Evolutionary conservation across 345 rosid species (phyloP).

Genomic region (Psidium guajava): DNA sequence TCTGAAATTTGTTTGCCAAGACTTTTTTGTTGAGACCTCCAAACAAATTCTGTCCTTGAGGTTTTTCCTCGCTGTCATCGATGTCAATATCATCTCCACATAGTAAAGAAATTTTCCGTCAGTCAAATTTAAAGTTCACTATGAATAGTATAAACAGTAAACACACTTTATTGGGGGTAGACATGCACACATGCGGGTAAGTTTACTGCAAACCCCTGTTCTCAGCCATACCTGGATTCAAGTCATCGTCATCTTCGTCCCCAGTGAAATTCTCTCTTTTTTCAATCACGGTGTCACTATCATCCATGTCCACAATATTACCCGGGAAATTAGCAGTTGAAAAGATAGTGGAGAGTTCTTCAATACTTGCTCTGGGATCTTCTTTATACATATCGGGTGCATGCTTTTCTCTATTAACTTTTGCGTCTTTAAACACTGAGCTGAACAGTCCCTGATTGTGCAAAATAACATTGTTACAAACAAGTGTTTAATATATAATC

Average conservation of each 20-base stretch:
- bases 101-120: background rate
- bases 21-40: conserved; percentile 60
- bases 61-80: conserved; percentile 47
- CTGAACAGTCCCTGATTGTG: conserved; percentile 61
- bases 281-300: background rate
- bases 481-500: background rate
- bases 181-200: background rate
- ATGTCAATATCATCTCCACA: conserved; percentile 75
- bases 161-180: background rate
- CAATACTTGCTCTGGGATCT: conserved; percentile 53
- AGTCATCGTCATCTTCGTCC: conserved; percentile 21
- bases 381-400: conserved; percentile 43
- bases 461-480: background rate
- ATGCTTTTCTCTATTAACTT: conserved; percentile 47
- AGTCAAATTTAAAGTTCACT: background rate
- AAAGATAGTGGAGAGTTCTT: conserved; percentile 46
- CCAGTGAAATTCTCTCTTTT: background rate
- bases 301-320: conserved; percentile 8
- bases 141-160: background rate
- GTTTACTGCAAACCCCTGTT: background rate
- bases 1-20: conserved; percentile 56
- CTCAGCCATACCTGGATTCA: conserved; percentile 50
- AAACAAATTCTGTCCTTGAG: conserved; percentile 55
- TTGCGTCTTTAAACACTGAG: conserved; percentile 58
- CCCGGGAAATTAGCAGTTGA: conserved; percentile 45